phyloP scores from a whole-genome alignment of 768 basidiomycete genomes.

The Boletus rubescentipes region DNA sequence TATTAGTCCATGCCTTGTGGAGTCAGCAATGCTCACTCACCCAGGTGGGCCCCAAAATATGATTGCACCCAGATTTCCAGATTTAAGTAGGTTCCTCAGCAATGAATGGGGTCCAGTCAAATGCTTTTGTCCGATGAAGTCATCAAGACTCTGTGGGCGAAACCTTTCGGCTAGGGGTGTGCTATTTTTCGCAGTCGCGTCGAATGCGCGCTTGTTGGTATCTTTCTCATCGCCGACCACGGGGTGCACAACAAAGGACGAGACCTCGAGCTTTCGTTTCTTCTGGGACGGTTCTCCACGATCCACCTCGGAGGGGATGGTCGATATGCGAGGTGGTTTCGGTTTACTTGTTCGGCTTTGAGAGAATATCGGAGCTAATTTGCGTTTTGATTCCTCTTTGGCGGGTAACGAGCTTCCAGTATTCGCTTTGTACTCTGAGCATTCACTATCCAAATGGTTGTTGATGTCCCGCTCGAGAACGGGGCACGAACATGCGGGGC shows the following conservation, averaged over 20 bases:
- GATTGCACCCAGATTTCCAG: slow-evolving; percentile 54
- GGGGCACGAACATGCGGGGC: slow-evolving; percentile 48
- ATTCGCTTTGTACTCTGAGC: slow-evolving; percentile 26
- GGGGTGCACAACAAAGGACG: slow-evolving; percentile 4
- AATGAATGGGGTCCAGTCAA: slow-evolving; percentile 57
- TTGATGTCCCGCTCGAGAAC: slow-evolving; percentile 48
- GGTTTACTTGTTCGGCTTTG: slow-evolving; percentile 15
- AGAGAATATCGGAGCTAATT: slow-evolving; percentile 45
- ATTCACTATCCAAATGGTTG: slow-evolving; percentile 49
- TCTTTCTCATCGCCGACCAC: slow-evolving; percentile 19
- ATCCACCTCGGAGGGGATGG: slow-evolving; percentile 6
- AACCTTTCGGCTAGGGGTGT: slow-evolving; percentile 72
- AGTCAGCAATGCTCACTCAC: slow-evolving; percentile 27
- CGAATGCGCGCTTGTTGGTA: slow-evolving; percentile 19
- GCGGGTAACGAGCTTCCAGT: neutral
- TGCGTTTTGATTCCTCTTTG: slow-evolving; percentile 20
- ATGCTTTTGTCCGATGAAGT: slow-evolving; percentile 73
- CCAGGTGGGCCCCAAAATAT: slow-evolving; percentile 80
- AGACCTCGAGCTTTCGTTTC: slow-evolving; percentile 29
- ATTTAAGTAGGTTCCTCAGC: slow-evolving; percentile 51
- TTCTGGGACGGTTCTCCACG: slow-evolving; percentile 22
- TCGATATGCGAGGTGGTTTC: slow-evolving; percentile 11
- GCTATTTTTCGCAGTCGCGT: slow-evolving; percentile 29
- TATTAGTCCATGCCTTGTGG: neutral
- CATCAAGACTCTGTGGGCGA: slow-evolving; percentile 59